phyloP scores from a whole-genome alignment of 148 eudicot species.

The Polygonum maritimum region DNA sequence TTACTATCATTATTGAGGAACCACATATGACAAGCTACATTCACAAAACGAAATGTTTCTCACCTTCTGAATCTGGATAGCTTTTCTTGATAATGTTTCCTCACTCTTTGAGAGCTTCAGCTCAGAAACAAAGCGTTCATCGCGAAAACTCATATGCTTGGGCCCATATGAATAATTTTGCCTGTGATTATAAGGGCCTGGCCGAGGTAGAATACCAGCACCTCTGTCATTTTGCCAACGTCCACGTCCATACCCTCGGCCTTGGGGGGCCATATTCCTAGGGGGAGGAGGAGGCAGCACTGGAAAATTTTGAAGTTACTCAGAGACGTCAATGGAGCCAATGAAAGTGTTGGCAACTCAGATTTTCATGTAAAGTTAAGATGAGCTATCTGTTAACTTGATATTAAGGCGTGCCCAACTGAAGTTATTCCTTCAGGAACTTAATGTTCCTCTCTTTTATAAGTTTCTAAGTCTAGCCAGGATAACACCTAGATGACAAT shows the following conservation, averaged over 20 bases:
- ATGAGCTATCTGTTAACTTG: not conserved
- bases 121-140: constrained; percentile 98
- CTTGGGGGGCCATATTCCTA: constrained; percentile 49
- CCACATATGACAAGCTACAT: constrained; percentile 1
- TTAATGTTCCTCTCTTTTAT: not conserved
- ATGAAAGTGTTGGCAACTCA: not conserved
- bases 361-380: not conserved
- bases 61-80: constrained; percentile 77
- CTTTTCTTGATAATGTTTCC: constrained; percentile 81
- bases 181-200: constrained; percentile 69
- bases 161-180: constrained; percentile 42
- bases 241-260: constrained; percentile 75
- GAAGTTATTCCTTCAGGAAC: not conserved
- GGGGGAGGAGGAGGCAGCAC: constrained; percentile 70
- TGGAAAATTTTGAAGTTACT: constrained; percentile 21
- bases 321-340: not conserved
- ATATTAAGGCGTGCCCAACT: not conserved
- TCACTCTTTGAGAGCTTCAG: constrained; percentile 81
- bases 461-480: not conserved
- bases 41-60: not conserved
- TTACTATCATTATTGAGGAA: not conserved
- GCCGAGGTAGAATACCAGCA: constrained; percentile 89
- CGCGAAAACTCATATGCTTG: constrained; percentile 45
- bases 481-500: not conserved
- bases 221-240: constrained; percentile 98